phyloP scores from a whole-genome alignment of 148 eudicot species.

The Rhododendron kiyosumense region DNA sequence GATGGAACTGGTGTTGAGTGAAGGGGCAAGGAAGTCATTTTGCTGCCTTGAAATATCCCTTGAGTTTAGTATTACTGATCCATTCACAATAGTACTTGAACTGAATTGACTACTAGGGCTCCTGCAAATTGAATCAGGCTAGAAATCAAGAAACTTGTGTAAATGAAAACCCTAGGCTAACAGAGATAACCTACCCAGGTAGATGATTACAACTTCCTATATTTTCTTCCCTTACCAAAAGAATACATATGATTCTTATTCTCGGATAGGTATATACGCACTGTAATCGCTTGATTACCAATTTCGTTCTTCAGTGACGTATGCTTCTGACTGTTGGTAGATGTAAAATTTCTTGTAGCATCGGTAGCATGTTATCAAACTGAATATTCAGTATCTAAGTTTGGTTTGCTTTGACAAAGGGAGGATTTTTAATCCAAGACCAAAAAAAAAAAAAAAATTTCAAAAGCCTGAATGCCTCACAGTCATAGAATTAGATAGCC shows the following conservation, averaged over 20 bases:
- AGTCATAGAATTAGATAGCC: background rate
- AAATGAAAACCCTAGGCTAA: background rate
- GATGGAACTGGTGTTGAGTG: slow-evolving; percentile 21
- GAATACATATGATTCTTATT: no score
- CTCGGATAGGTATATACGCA: background rate
- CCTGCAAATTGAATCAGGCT: slow-evolving; percentile 26
- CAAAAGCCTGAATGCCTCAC: background rate
- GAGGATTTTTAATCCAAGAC: background rate
- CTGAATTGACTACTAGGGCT: slow-evolving; percentile 25
- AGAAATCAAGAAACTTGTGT: background rate
- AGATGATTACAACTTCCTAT: no score
- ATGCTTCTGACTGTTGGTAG: no score
- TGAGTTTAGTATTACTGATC: slow-evolving; percentile 12
- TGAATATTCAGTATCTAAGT: background rate
- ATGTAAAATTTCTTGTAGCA: no score
- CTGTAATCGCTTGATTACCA: background rate
- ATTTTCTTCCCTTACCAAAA: no score
- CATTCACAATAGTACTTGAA: slow-evolving; percentile 19
- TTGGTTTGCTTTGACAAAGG: background rate
- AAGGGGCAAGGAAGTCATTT: slow-evolving; percentile 21
- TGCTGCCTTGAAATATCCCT: slow-evolving; percentile 12
- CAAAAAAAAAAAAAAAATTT: background rate
- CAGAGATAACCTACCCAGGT: no score
- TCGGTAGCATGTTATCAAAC: background rate
- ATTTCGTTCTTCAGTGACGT: no score